Base-by-base conservation (phyloP, 805 yeast genomes). In the Yarrowia divulgata region DNA sequence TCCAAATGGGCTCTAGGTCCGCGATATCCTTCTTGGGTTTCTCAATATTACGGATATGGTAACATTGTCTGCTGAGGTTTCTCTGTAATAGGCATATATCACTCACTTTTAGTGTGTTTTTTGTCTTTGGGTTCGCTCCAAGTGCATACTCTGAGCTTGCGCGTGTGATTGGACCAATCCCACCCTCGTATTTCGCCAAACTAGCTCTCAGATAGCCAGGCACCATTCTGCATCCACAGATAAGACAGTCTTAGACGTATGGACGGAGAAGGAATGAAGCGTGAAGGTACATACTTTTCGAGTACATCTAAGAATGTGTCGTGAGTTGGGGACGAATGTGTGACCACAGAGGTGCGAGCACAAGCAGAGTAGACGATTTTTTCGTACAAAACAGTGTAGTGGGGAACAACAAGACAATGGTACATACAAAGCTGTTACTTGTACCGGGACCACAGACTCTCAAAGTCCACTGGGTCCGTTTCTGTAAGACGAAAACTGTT, bases 131-230 rank as follows among this genome's bases (percentile, higher is more conserved):
- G 13, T 23, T 23, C 29, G 29, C 2, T 23, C 29, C 29, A 23
- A 23, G 23, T 32, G 13, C 29, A 34, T 49, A 49, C 39, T 16
- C 40, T 6, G 12, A 35, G 42, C 43, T 19, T 14, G 45, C 32
- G 19, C 45, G 4, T 37, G 45, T 54, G 60, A 39, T 37, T 54
- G 60, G 60, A 13, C 60, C 60, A 54, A 54, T 39, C 19, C 35
- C 12, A 5, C 13, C 16, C 60, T 54, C 60, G 60, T 54, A 54
- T 54, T 54, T 37, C 18, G 12, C 35, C 18, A 14, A 54, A 54
- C 60, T 37, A 39, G 13, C 60, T 54, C 60, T 54, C 60, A 54
- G 60, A 54, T 54, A 39, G 60, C 60, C 60, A 54, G 60, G 60
- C 45, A 54, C 60, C 32, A 39, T 19, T 8, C 45, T 54, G 58